phyloP scores from a whole-genome alignment of 768 basidiomycete species.

The Collybia sordida region DNA sequence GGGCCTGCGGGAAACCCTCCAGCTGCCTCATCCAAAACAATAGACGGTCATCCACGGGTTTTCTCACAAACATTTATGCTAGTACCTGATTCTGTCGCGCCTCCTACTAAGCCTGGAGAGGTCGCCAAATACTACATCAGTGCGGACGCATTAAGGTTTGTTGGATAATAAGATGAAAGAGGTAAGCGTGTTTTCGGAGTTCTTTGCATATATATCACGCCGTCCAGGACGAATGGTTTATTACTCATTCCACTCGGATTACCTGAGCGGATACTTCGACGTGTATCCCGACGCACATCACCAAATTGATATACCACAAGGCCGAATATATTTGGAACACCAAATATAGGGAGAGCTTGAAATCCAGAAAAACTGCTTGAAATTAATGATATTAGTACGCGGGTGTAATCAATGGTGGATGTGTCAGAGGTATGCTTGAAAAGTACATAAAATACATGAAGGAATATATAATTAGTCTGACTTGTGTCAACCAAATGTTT shows the following conservation, averaged over 20 bases:
- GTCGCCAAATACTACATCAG: constrained; percentile 82
- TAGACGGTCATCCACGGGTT: constrained; percentile 80
- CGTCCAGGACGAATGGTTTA: no score
- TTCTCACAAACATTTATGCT: constrained; percentile 90
- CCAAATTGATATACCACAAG: no score
- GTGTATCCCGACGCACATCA: no score
- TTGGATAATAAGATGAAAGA: constrained; percentile 40
- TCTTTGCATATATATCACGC: no score
- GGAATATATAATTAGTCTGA: constrained; percentile 13
- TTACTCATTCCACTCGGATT: no score
- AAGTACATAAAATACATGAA: constrained; percentile 6
- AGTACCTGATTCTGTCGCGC: constrained; percentile 67
- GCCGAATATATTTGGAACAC: no score
- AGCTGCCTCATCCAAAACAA: constrained; percentile 44
- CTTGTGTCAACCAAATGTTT: constrained; percentile 77
- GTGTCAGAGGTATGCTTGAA: not conserved
- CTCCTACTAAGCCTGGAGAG: constrained; percentile 65
- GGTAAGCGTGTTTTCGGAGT: no score
- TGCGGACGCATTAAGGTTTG: constrained; percentile 79
- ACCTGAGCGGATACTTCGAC: no score
- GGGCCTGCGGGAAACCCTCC: constrained; percentile 59
- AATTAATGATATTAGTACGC: no score
- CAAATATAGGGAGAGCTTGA: no score
- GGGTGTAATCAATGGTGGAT: not conserved
- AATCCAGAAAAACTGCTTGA: no score